phyloP scores from a whole-genome alignment of 257 asterid species.

The Haberlea rhodopensis region DNA sequence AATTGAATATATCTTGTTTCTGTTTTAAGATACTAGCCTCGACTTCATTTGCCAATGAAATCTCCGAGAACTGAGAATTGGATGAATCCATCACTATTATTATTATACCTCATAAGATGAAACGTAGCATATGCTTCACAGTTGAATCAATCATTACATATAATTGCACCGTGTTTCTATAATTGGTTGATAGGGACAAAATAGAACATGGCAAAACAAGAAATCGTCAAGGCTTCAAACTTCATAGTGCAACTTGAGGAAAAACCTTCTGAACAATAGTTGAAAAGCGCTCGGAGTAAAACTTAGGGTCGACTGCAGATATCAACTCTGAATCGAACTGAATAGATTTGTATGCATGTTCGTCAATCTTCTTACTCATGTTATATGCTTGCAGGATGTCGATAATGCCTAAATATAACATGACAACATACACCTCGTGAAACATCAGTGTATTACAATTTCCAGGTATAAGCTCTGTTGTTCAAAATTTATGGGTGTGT shows the following conservation, averaged over 20 bases:
- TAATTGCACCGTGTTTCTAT: not conserved
- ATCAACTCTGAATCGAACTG: conserved; percentile 82
- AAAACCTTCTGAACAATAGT: conserved; percentile 82
- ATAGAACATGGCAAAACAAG: not conserved
- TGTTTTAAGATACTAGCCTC: not conserved
- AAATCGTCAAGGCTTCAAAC: conserved; percentile 20
- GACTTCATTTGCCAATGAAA: conserved; percentile 27
- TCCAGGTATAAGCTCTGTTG: conserved; percentile 61
- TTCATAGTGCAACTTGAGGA: conserved; percentile 45
- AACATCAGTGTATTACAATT: conserved; percentile 45
- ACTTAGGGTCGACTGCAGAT: conserved; percentile 87
- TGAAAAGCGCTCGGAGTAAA: conserved; percentile 76
- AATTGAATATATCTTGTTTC: too few species aligned
- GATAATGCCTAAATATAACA: conserved; percentile 81
- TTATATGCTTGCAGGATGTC: conserved; percentile 96
- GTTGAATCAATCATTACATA: not conserved
- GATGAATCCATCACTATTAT: conserved; percentile 15
- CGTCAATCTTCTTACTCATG: conserved; percentile 79
- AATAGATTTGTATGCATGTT: conserved; percentile 79
- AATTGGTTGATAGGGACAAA: not conserved
- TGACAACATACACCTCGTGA: conserved; percentile 85
- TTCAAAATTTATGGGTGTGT: too few species aligned
- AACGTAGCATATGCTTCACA: conserved; percentile 13
- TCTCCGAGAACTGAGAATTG: conserved; percentile 4
- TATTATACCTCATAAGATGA: conserved; percentile 21